These are phyloP conservation scores for Fomes fomentarius DNA, from an alignment of 1,284 basidiomycete species.

Conservation along the genomic window DNA sequence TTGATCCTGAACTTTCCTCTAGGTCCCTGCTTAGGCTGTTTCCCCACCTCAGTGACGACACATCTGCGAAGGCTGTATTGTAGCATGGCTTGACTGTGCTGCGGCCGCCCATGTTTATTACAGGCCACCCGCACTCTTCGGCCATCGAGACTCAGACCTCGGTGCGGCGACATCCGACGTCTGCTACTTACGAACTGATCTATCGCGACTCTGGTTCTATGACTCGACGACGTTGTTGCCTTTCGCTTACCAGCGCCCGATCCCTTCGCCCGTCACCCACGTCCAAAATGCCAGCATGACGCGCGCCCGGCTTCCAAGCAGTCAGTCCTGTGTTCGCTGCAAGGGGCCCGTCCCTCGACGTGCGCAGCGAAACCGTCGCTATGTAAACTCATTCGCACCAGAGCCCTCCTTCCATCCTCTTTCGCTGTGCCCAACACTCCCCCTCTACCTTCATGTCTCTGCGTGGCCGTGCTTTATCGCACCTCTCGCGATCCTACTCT, in stretches of 20 bases:
- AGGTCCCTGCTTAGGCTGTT: too few relatives aligned
- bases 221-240: too few relatives aligned
- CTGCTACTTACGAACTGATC: too few relatives aligned
- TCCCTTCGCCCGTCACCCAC: constrained; percentile 1
- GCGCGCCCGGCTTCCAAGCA: neutral
- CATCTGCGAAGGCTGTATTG: too few relatives aligned
- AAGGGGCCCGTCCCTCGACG: neutral
- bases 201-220: too few relatives aligned
- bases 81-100: too few relatives aligned
- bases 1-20: too few relatives aligned
- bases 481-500: constrained; percentile 2
- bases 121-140: too few relatives aligned
- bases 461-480: neutral
- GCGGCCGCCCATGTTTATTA: too few relatives aligned
- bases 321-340: constrained; percentile 2
- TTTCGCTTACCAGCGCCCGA: constrained; percentile 5
- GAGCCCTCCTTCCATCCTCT: neutral
- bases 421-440: neutral
- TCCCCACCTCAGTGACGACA: too few relatives aligned
- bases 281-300: constrained; percentile 1
- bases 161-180: too few relatives aligned
- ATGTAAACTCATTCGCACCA: neutral
- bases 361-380: neutral
- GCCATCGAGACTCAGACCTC: too few relatives aligned
- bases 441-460: neutral